Conservation (phyloP, 352 stramenopile species). For the Halophytophthora batemanensis region DNA sequence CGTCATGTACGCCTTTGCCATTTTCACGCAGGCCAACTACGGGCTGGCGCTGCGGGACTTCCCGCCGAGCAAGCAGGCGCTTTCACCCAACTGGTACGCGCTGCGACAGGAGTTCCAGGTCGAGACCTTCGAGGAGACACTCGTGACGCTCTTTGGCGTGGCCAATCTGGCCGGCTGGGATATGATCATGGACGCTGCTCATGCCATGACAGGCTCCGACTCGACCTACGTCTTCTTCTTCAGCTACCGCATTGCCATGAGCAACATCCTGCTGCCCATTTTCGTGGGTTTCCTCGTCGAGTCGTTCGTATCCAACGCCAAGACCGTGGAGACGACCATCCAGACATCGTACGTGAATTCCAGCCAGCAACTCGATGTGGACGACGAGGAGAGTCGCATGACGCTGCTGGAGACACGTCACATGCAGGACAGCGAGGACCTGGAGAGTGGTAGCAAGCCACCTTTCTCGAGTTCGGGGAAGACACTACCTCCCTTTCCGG, state of each 20-base stretch:
- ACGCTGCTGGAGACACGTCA: constrained; percentile 44
- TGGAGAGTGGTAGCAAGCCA: too few species aligned
- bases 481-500: background rate
- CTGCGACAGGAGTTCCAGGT: constrained; percentile 74
- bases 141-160: constrained; percentile 78
- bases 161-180: constrained; percentile 77
- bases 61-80: constrained; percentile 36
- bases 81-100: constrained; percentile 63
- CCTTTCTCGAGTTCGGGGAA: constrained; percentile 9
- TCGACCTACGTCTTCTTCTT: constrained; percentile 83
- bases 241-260: constrained; percentile 78
- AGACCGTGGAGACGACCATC: constrained; percentile 62
- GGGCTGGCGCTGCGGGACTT: constrained; percentile 57
- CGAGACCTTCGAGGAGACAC: constrained; percentile 70
- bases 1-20: constrained; percentile 82
- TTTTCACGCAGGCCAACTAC: constrained; percentile 80
- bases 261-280: constrained; percentile 79
- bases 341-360: constrained; percentile 60
- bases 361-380: constrained; percentile 28
- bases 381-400: constrained; percentile 55
- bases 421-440: constrained; percentile 26
- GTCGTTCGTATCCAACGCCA: constrained; percentile 78
- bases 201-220: constrained; percentile 56
- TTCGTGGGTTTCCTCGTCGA: constrained; percentile 87
- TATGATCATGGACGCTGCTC: constrained; percentile 75